Evolutionary conservation across 2,329 filamentous ascomycete genomes (phyloP).

Genomic region (Corynespora cassiicola): DNA sequence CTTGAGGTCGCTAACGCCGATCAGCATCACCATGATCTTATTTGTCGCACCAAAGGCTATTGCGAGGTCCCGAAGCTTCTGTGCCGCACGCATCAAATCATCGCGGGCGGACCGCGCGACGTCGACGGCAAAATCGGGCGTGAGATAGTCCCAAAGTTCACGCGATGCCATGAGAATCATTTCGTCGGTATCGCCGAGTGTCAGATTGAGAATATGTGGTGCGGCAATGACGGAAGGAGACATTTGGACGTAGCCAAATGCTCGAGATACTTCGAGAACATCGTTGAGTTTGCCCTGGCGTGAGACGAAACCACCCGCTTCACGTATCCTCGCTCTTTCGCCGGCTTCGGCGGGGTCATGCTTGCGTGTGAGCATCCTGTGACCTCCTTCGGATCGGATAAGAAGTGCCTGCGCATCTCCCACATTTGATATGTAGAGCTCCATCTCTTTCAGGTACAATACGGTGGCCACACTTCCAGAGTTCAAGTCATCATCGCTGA

Average conservation of each 20-base stretch:
- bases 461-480: constrained; percentile 93
- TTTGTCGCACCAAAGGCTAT: constrained; percentile 93
- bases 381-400: constrained; percentile 84
- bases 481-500: constrained; percentile 87
- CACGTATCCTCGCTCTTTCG: constrained; percentile 87
- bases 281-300: constrained; percentile 95
- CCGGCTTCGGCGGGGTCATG: constrained; percentile 88
- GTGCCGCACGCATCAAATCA: constrained; percentile 92
- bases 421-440: constrained; percentile 93
- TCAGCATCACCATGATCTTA: constrained; percentile 99
- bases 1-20: constrained; percentile 90
- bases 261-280: constrained; percentile 85
- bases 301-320: constrained; percentile 94
- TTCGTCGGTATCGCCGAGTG: constrained; percentile 86
- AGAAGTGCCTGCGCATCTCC: constrained; percentile 96
- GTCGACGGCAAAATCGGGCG: constrained; percentile 88
- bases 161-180: constrained; percentile 90
- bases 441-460: constrained; percentile 85
- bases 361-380: constrained; percentile 84
- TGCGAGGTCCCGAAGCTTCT: constrained; percentile 91
- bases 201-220: constrained; percentile 79
- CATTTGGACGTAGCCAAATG: constrained; percentile 92
- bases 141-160: constrained; percentile 94
- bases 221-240: constrained; percentile 94
- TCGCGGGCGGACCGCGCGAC: constrained; percentile 84